Percentiles rank a stretch among this genome's conserved stretches.
Conservation (phyloP, 2,329 filamentous ascomycete genomes). For the Endoconidiophora laricicola region DNA sequence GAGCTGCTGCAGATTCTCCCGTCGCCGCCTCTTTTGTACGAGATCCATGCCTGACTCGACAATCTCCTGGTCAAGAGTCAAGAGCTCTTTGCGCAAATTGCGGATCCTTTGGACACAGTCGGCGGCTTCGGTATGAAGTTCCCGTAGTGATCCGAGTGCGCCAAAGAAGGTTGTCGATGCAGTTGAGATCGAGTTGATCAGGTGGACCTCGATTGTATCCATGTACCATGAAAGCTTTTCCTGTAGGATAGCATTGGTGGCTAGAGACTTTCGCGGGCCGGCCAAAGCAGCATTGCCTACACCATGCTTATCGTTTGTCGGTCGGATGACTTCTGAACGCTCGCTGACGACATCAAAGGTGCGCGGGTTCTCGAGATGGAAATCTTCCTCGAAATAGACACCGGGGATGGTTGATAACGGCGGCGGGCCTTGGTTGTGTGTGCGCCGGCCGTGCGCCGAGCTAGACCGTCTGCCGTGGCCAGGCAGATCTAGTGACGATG, state of each 20-base stretch:
- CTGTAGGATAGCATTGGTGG: conserved; percentile 91
- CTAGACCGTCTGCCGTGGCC: conserved; percentile 7
- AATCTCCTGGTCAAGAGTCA: conserved; percentile 71
- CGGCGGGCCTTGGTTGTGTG: conserved; percentile 54
- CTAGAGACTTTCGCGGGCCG: conserved; percentile 63
- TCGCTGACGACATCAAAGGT: conserved; percentile 96
- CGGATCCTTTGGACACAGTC: conserved; percentile 83
- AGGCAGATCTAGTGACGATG: conserved; percentile 23
- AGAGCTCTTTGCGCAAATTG: conserved; percentile 59
- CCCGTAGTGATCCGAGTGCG: conserved; percentile 74
- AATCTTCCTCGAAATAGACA: conserved; percentile 90
- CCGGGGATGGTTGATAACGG: conserved; percentile 81
- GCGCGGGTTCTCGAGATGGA: conserved; percentile 86
- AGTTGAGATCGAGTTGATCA: conserved; percentile 90
- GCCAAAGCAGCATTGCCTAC: conserved; percentile 33
- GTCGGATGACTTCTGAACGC: conserved; percentile 80
- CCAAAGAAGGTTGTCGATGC: conserved; percentile 95
- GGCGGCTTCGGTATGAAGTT: conserved; percentile 80
- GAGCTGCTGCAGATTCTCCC: conserved; percentile 71
- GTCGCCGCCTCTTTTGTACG: conserved; percentile 62
- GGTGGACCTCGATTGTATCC: conserved; percentile 94
- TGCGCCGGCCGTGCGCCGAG: conserved; percentile 23
- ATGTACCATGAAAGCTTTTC: conserved; percentile 99
- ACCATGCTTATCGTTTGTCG: conserved; percentile 37
- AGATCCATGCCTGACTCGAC: conserved; percentile 72